phyloP scores from a whole-genome alignment of 768 basidiomycete genomes.

The Russula foetens region DNA sequence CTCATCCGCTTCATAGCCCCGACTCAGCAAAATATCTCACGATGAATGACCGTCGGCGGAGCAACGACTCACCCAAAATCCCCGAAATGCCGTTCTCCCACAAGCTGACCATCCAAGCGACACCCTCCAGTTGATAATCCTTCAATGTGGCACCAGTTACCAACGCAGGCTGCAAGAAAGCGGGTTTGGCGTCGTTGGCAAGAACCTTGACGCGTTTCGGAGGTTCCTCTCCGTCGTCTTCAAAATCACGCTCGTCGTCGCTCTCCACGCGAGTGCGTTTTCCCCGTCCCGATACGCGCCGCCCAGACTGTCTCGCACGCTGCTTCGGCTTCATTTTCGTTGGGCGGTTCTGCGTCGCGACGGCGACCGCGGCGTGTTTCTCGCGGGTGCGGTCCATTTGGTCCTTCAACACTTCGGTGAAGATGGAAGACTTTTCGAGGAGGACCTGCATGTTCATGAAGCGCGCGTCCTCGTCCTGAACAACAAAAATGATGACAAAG shows the following conservation, averaged over 20 bases:
- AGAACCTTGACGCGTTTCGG: constrained; percentile 23
- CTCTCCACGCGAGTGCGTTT: constrained; percentile 12
- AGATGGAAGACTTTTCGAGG: constrained; percentile 70
- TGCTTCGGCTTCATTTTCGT: background rate
- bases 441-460: constrained; percentile 52
- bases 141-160: constrained; percentile 83
- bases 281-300: background rate
- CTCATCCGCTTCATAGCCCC: constrained; percentile 59
- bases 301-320: background rate
- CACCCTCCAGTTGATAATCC: constrained; percentile 87
- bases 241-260: constrained; percentile 18
- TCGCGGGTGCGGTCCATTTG: constrained; percentile 52
- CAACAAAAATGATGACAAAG: background rate
- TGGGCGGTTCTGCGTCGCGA: constrained; percentile 16
- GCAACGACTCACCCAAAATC: constrained; percentile 48
- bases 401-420: constrained; percentile 58
- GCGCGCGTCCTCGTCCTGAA: constrained; percentile 44
- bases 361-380: constrained; percentile 11
- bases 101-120: constrained; percentile 91
- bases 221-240: constrained; percentile 6
- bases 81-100: constrained; percentile 81
- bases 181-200: background rate
- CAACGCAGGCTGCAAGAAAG: constrained; percentile 64
- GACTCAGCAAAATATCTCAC: constrained; percentile 12
- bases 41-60: background rate